A percentile compares a stretch with the other conserved stretches of the same genome.
phyloP scores from a whole-genome alignment of 2,329 filamentous ascomycete genomes.

The Fusarium sororula region DNA sequence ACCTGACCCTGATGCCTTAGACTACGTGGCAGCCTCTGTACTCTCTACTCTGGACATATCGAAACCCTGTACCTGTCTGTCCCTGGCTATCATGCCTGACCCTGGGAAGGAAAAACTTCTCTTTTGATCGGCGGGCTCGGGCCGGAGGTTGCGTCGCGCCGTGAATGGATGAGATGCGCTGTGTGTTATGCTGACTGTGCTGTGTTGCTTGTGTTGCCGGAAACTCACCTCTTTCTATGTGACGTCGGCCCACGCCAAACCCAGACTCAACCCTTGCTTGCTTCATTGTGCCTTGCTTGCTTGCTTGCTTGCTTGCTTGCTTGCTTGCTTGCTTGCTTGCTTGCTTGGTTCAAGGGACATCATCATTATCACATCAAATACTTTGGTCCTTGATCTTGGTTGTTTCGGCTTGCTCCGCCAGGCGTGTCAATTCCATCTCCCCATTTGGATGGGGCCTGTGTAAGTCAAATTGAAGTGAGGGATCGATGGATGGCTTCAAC shows the following conservation, averaged over 20 bases:
- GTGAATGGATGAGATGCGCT: not conserved
- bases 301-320: conserved; percentile 12
- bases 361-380: not conserved
- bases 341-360: conserved; percentile 14
- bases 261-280: not conserved
- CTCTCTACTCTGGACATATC: not conserved
- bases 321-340: not conserved
- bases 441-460: not conserved
- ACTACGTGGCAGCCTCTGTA: conserved; percentile 20
- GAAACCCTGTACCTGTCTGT: conserved; percentile 14
- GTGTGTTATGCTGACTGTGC: not conserved
- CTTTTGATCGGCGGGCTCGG: conserved; percentile 27
- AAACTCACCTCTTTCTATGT: conserved; percentile 21
- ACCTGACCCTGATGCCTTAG: not conserved
- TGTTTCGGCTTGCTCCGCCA: conserved; percentile 20
- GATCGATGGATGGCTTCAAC: not conserved
- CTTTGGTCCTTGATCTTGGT: not conserved
- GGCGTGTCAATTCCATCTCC: not conserved
- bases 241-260: conserved; percentile 23
- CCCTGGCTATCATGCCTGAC: conserved; percentile 13
- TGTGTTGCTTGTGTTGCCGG: conserved; percentile 10
- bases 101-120: conserved; percentile 8
- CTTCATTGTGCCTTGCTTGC: not conserved
- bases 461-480: not conserved
- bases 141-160: conserved; percentile 15